These are phyloP conservation scores for Rubus idaeus DNA, from an alignment of 306 rosid species.

Conservation along the genomic window DNA sequence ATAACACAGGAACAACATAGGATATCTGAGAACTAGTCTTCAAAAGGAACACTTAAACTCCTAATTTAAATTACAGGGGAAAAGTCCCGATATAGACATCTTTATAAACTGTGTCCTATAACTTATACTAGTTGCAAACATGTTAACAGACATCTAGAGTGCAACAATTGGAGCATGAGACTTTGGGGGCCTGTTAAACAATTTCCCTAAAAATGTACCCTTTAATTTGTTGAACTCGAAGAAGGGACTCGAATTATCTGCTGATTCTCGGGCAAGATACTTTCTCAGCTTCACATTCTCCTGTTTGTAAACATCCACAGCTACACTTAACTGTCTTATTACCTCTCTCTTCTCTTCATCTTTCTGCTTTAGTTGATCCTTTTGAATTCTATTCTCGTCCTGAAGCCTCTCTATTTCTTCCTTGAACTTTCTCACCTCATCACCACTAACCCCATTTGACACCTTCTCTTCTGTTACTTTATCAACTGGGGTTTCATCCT, in stretches of 20 bases:
- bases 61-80: not conserved
- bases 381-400: constrained; percentile 48
- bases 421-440: constrained; percentile 45
- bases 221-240: constrained; percentile 55
- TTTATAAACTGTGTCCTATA: constrained; percentile 23
- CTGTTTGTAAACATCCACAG: constrained; percentile 65
- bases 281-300: constrained; percentile 63
- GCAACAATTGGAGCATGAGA: constrained; percentile 43
- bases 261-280: constrained; percentile 38
- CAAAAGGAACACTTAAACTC: not conserved
- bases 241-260: constrained; percentile 48
- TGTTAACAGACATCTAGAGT: constrained; percentile 31
- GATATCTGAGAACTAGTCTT: not conserved
- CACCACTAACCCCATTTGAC: constrained; percentile 10
- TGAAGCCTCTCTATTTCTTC: constrained; percentile 43
- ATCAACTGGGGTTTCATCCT: constrained; percentile 32
- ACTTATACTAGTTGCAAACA: constrained; percentile 19
- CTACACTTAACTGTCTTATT: constrained; percentile 69
- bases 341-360: constrained; percentile 78
- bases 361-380: constrained; percentile 50
- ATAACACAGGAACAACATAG: constrained; percentile 4
- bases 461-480: constrained; percentile 21
- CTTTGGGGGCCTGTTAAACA: constrained; percentile 43
- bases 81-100: constrained; percentile 22
- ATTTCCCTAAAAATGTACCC: constrained; percentile 44